Conservation (phyloP, 805 yeast genomes). For the Zygotorulaspora sp. region DNA sequence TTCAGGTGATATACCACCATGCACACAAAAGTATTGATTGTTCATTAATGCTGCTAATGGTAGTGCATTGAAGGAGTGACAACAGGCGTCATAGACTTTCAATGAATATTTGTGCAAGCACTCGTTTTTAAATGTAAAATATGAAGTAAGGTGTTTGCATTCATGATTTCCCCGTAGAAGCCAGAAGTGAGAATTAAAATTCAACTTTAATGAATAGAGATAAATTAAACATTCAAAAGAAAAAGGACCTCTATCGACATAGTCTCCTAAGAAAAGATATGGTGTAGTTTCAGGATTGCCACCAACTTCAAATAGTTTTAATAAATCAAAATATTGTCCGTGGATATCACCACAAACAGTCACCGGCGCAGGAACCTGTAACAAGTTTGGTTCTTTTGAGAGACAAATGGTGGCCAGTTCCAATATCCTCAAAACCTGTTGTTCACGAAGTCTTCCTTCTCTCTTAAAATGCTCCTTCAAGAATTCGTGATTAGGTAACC, state of each 20-base stretch:
- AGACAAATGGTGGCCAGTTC: conserved; percentile 59
- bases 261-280: conserved; percentile 86
- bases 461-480: conserved; percentile 66
- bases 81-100: conserved; percentile 63
- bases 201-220: conserved; percentile 73
- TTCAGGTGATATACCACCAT: conserved; percentile 93
- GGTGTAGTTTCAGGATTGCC: conserved; percentile 78
- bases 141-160: conserved; percentile 86
- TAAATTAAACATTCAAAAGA: conserved; percentile 78
- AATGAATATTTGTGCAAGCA: conserved; percentile 77
- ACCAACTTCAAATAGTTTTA: conserved; percentile 89
- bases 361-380: conserved; percentile 84
- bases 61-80: conserved; percentile 74
- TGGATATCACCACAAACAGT: conserved; percentile 97
- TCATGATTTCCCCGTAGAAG: conserved; percentile 93
- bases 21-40: conserved; percentile 91
- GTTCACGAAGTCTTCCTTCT: conserved; percentile 75
- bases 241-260: conserved; percentile 91
- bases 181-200: conserved; percentile 68
- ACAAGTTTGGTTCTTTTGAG: conserved; percentile 68
- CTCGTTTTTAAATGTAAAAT: conserved; percentile 88
- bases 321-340: conserved; percentile 87
- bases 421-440: conserved; percentile 67
- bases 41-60: conserved; percentile 94
- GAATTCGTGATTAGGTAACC: conserved; percentile 68